phyloP scores from a whole-genome alignment of 2,329 filamentous ascomycete genomes.

The Xylaria sp. region DNA sequence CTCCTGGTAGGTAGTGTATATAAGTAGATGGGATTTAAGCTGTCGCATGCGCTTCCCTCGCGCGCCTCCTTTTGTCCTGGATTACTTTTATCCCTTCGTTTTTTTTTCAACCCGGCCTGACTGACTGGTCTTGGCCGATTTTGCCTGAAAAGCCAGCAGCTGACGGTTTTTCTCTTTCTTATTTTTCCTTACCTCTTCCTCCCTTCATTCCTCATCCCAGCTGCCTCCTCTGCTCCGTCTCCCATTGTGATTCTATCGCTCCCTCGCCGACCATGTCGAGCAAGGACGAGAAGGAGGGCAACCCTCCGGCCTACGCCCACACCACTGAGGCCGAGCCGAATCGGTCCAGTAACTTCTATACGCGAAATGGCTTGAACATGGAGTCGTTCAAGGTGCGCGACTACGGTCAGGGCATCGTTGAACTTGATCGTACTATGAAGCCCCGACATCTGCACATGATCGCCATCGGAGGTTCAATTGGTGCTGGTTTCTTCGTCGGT shows the following conservation, averaged over 20 bases:
- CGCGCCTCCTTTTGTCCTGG: constrained; percentile 10
- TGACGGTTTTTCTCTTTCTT: neutral
- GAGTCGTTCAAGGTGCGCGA: constrained; percentile 57
- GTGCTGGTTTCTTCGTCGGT: constrained; percentile 72
- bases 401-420: constrained; percentile 51
- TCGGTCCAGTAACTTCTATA: constrained; percentile 49
- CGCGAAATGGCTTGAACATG: constrained; percentile 56
- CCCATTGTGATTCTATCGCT: neutral
- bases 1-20: constrained; percentile 13
- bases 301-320: constrained; percentile 43
- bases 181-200: neutral
- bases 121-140: constrained; percentile 17
- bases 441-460: constrained; percentile 65
- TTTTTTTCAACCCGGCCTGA: constrained; percentile 16
- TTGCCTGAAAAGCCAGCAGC: constrained; percentile 22
- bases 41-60: constrained; percentile 34
- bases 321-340: constrained; percentile 30
- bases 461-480: constrained; percentile 66
- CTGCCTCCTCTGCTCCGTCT: neutral
- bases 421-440: constrained; percentile 58
- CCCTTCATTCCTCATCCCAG: neutral
- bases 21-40: constrained; percentile 31
- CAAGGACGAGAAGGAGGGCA: constrained; percentile 48
- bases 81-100: constrained; percentile 24
- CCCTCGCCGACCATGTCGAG: constrained; percentile 40